These are phyloP conservation scores for Fusarium sp. DNA, from an alignment of 2,329 filamentous ascomycete species.

Conservation along the genomic window DNA sequence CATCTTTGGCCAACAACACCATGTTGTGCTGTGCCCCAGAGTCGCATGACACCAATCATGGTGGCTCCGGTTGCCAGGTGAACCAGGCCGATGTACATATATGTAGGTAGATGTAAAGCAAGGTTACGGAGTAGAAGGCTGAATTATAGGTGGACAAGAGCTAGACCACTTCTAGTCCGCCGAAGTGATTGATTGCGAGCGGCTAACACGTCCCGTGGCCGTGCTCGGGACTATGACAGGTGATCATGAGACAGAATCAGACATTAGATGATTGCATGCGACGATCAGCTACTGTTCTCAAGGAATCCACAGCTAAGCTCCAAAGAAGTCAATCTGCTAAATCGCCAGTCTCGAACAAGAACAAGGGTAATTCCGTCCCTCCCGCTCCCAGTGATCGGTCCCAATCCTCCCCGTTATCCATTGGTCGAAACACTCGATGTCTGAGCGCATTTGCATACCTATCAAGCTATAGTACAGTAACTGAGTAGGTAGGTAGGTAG, in stretches of 20 bases:
- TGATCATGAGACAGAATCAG: background rate
- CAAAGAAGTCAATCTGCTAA: background rate
- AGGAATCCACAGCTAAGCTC: background rate
- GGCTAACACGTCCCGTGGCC: background rate
- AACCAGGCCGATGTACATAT: slow-evolving; percentile 1
- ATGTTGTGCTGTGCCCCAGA: slow-evolving; percentile 28
- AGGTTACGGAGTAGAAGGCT: background rate
- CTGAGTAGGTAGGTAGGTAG: background rate
- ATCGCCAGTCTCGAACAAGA: background rate
- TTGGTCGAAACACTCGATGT: background rate
- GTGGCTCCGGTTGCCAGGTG: slow-evolving; percentile 36
- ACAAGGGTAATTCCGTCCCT: slow-evolving; percentile 20
- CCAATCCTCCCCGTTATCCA: background rate
- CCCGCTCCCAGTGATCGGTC: background rate
- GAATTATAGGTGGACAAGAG: background rate
- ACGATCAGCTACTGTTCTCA: background rate
- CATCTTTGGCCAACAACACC: background rate
- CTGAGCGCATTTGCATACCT: background rate
- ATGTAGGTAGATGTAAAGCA: background rate
- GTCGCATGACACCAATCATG: background rate
- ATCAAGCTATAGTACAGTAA: background rate
- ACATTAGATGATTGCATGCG: background rate
- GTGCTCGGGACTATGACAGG: background rate
- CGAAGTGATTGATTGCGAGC: background rate
- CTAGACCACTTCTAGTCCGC: background rate